Percentiles rank a stretch among this genome's conserved stretches.
phyloP scores from a whole-genome alignment of 768 basidiomycete genomes.

The Russula abietina region DNA sequence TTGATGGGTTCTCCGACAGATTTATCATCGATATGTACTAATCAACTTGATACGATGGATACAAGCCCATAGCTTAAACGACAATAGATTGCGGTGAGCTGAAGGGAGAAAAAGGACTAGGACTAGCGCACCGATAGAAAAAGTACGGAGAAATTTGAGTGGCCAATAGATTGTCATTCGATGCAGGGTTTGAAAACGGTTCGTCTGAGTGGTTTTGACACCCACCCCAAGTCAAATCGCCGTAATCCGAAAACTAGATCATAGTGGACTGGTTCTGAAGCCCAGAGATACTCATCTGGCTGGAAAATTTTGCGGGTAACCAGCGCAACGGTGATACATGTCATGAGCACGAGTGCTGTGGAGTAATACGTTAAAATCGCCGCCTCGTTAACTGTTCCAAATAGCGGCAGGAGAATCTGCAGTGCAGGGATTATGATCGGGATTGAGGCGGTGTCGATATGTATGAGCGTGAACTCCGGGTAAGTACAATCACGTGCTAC shows the following conservation, averaged over 20 bases:
- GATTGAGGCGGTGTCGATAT: too few relatives aligned
- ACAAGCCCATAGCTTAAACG: too few relatives aligned
- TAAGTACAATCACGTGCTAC: too few relatives aligned
- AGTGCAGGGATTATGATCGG: not conserved
- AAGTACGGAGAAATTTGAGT: conserved; percentile 43
- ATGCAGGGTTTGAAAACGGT: conserved; percentile 71
- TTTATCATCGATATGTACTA: too few relatives aligned
- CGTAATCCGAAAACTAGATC: conserved; percentile 81
- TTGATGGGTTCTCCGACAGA: too few relatives aligned
- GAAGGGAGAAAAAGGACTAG: not conserved
- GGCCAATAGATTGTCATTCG: conserved; percentile 78
- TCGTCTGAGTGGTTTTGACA: conserved; percentile 57
- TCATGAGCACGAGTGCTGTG: conserved; percentile 34
- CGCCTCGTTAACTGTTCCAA: not conserved
- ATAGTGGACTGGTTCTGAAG: conserved; percentile 90
- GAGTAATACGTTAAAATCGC: not conserved
- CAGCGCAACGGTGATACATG: conserved; percentile 59
- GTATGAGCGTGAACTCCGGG: too few relatives aligned
- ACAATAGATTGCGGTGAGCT: not conserved
- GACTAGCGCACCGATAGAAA: conserved; percentile 54
- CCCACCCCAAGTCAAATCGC: conserved; percentile 95
- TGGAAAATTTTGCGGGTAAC: conserved; percentile 84
- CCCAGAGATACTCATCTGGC: conserved; percentile 95
- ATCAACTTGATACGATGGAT: too few relatives aligned
- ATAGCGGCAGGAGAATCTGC: not conserved